phyloP scores from a whole-genome alignment of 2,329 filamentous ascomycete species.

The Aspergillus fumigatus region DNA sequence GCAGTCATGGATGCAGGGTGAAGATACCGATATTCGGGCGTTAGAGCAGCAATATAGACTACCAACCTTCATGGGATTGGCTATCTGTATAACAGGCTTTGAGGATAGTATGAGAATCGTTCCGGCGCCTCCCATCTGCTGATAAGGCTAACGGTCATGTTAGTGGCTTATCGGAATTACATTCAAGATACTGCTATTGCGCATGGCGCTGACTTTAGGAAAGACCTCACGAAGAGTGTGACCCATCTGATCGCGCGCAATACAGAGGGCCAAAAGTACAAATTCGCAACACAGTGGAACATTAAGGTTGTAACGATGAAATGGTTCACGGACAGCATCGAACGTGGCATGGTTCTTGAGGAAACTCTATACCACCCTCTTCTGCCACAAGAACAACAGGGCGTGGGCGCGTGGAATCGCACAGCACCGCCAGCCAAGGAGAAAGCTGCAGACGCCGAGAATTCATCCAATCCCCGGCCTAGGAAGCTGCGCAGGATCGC shows the following conservation, averaged over 20 bases:
- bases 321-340: conserved; percentile 80
- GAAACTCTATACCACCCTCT: conserved; percentile 78
- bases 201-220: conserved; percentile 79
- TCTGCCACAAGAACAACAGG: conserved; percentile 65
- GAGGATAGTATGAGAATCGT: conserved; percentile 51
- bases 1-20: conserved; percentile 73
- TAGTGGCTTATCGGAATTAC: conserved; percentile 61
- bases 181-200: conserved; percentile 64
- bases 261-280: conserved; percentile 84
- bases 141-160: conserved; percentile 4
- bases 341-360: conserved; percentile 85
- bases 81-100: conserved; percentile 67
- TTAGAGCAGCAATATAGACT: conserved; percentile 58
- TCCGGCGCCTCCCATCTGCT: conserved; percentile 3
- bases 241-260: conserved; percentile 81
- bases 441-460: conserved; percentile 41
- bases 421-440: conserved; percentile 28
- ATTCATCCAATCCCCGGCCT: conserved; percentile 54
- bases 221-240: conserved; percentile 78
- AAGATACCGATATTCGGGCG: conserved; percentile 65
- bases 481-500: conserved; percentile 84
- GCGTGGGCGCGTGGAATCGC: conserved; percentile 69
- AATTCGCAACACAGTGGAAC: conserved; percentile 77
- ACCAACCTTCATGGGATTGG: conserved; percentile 48
- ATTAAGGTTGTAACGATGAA: conserved; percentile 74